A percentile compares a stretch with the other conserved stretches of the same genome.
Evolutionary conservation across 176 grass and related monocot species (phyloP).

Genomic region (Cocos nucifera): DNA sequence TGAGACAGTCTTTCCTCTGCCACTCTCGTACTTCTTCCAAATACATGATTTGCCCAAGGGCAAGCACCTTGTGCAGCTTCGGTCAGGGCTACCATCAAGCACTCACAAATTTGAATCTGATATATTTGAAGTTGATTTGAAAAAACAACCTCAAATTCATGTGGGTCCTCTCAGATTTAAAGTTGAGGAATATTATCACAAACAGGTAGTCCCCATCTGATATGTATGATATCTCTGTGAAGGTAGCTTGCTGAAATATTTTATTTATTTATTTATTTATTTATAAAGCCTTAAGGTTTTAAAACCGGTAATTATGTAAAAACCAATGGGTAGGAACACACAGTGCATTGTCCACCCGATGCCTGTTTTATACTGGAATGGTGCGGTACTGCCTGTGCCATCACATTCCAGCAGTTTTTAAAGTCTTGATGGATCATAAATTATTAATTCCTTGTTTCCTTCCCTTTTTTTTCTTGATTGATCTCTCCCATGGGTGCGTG

Average conservation of each 20-base stretch:
- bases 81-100: conserved; percentile 61
- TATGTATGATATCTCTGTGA: neutral
- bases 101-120: conserved; percentile 67
- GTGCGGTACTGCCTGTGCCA: too few species aligned
- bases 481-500: too few species aligned
- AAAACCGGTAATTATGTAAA: too few species aligned
- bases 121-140: conserved; percentile 71
- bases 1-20: conserved; percentile 58
- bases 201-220: conserved; percentile 46
- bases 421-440: too few species aligned
- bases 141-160: conserved; percentile 82
- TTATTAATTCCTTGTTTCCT: too few species aligned
- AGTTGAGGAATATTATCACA: conserved; percentile 66
- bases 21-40: conserved; percentile 81
- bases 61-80: conserved; percentile 70
- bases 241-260: neutral
- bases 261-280: neutral
- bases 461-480: too few species aligned
- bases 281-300: neutral
- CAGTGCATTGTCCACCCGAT: too few species aligned
- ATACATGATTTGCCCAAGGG: conserved; percentile 64
- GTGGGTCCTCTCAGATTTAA: conserved; percentile 77
- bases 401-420: too few species aligned
- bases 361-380: too few species aligned
- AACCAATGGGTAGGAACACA: too few species aligned